Percentiles rank a stretch among this genome's conserved stretches.
These are phyloP conservation scores for Ephemerocybe angulata DNA, from an alignment of 768 basidiomycete species.

Conservation along the genomic window DNA sequence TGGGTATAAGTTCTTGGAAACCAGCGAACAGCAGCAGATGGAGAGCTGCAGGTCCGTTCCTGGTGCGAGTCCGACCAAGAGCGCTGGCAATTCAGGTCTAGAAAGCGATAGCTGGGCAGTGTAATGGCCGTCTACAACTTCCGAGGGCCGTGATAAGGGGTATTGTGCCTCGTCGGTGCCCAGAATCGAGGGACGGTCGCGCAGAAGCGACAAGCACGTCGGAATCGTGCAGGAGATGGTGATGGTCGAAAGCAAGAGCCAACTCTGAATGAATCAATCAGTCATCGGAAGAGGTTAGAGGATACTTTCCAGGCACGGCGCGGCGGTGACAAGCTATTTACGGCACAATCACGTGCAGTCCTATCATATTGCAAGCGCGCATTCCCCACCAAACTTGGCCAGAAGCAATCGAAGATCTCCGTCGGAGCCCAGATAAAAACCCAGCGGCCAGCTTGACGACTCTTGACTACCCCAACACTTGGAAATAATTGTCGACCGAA, in stretches of 20 bases:
- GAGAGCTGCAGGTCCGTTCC: neutral
- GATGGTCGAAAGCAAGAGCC: constrained; percentile 4
- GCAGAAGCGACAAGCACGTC: neutral
- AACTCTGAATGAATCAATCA: neutral
- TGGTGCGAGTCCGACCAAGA: neutral
- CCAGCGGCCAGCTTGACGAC: no score
- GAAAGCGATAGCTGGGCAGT: neutral
- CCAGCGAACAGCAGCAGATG: neutral
- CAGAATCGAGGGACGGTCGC: neutral
- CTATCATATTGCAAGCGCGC: neutral
- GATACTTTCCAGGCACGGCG: neutral
- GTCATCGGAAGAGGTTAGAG: neutral
- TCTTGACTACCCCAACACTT: no score
- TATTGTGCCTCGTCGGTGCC: neutral
- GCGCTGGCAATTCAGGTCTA: neutral
- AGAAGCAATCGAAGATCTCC: neutral
- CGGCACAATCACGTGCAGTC: constrained; percentile 1
- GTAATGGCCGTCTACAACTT: neutral
- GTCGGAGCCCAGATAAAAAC: neutral
- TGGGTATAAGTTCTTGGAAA: neutral
- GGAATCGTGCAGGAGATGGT: neutral
- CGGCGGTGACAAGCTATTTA: constrained; percentile 5
- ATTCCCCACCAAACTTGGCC: neutral
- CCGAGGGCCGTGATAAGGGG: neutral
- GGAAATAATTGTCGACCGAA: no score